Evolutionary conservation across 768 basidiomycete genomes (phyloP).

Genomic region (Lactifluus echinatus): DNA sequence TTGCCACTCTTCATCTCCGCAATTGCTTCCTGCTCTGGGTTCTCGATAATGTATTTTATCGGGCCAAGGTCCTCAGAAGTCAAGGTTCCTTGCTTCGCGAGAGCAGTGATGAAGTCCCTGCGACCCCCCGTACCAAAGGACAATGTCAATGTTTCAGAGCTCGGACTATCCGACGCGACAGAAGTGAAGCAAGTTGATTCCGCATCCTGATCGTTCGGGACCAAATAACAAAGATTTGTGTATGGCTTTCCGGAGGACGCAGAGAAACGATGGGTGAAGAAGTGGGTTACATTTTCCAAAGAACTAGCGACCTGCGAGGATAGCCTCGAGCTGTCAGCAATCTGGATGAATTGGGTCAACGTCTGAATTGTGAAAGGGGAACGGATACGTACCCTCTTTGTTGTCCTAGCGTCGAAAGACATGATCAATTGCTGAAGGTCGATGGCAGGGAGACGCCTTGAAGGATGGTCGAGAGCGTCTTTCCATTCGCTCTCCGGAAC

Average conservation of each 20-base stretch:
- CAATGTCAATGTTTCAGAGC: constrained; percentile 39
- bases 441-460: constrained; percentile 31
- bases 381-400: constrained; percentile 28
- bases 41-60: constrained; percentile 46
- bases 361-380: not conserved
- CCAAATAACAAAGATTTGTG: constrained; percentile 42
- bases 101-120: constrained; percentile 41
- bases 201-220: constrained; percentile 13
- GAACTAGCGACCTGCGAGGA: constrained; percentile 34
- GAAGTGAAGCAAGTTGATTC: constrained; percentile 35
- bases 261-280: constrained; percentile 36
- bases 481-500: constrained; percentile 49
- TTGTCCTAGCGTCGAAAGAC: constrained; percentile 36
- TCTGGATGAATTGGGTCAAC: constrained; percentile 3
- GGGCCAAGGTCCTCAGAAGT: constrained; percentile 30
- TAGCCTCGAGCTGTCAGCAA: constrained; percentile 12
- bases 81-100: constrained; percentile 27
- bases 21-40: constrained; percentile 41
- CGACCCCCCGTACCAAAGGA: constrained; percentile 42
- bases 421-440: constrained; percentile 74
- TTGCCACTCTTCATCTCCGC: constrained; percentile 71
- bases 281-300: constrained; percentile 42
- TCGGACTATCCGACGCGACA: constrained; percentile 28
- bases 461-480: constrained; percentile 27
- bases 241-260: constrained; percentile 40